Base-by-base conservation (phyloP, 805 yeast species). In the Kodamaea leandrae region DNA sequence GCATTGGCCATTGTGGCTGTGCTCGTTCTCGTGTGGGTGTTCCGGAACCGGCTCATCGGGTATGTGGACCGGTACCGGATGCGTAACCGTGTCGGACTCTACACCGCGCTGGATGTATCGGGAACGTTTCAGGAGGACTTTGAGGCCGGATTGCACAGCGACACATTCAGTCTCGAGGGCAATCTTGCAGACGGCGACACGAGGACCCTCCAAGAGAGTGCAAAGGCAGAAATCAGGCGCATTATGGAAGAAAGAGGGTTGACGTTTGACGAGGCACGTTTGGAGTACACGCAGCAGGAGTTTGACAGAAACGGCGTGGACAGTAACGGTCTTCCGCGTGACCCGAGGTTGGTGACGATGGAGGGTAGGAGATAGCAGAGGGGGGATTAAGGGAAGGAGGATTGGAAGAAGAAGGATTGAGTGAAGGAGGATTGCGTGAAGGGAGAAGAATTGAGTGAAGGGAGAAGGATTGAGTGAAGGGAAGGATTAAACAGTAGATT, bases 201-300 rank as follows among this genome's bases (percentile, higher is more conserved):
- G 1, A 72, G 95, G 41, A 52, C 61, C n/a, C 64, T 86, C 25
- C 80, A 77, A 54, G 77, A 68, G 28, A 53, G 43, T 4, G 76
- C 85, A 2, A 82, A 80, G 57, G 51, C 52, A 13, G 72, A 64
- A 40, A 77, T 86, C 2, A 64, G 67, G 43, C 46, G 58, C 20
- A 64, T 83, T 6, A 86, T 86, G 93, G 54, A 66, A 5, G 53
- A 57, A 4, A 53, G 57, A 4, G 56, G 66, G 25, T 46, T 83
- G 20, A 52, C 75, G 1, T 86, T 86, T 55, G 95, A 86, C 56
- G 78, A 78, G 30, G 95, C 95, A 1, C 66, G 95, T 45, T 57
- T 76, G 3, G 52, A 68, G 40, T 81, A 74, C 53, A 72, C 77
- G 4, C 67, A 64, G 38, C 47, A 57, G 12, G 62, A 63, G 47